Base-by-base conservation (phyloP, 176 grass and related monocot species). In the Oryza australiensis region DNA sequence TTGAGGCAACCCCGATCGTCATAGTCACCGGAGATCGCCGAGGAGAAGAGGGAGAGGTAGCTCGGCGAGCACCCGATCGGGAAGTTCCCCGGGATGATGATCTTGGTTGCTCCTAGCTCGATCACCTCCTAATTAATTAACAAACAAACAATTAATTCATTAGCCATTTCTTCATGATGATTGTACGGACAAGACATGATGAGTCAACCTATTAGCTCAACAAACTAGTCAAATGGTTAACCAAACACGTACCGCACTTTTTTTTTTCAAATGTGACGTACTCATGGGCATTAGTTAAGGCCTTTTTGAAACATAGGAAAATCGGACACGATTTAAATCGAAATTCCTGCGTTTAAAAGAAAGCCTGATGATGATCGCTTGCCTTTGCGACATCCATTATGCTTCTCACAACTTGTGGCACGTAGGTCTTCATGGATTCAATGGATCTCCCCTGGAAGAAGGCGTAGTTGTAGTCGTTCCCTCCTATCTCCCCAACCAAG, bases 381-480 rank as follows among this genome's bases (percentile, higher is more conserved):
- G 83, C 95, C 92, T 98, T 91, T 4, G 90, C 65, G 7, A 86
- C 77, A 37, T 86, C 73, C 26, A 93, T 80, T 15, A 98, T 89
- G 66, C 72, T 37, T 18, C 86, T 83, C 28, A 94, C 80, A 27
- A 98, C 95, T 70, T 75, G 88, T 34, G 95, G 92, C 51, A 98
- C 95, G 48, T 84, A 93, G n/a, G 71, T 55, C 88, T 81, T 94
- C 20, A 85, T 77, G 63, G 72, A 24, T 14, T 92, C 77, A 4
- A 98, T 84, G 26, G 90, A 87, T 33, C 79, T 81, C 9, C 80
- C 77, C 73, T 98, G 84, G 22, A 91, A 88, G 77, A 98, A 98
- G 5, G 84, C 95, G 33, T 93, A 93, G 81, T 98, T 98, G 88
- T 98, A 98, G 68, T 98, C 95, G 75, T 98, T 98, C 16, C 95